A percentile compares a stretch with the other conserved stretches of the same genome.
phyloP scores from a whole-genome alignment of 169 alveolate species.

The Amoebophrya sp. region DNA sequence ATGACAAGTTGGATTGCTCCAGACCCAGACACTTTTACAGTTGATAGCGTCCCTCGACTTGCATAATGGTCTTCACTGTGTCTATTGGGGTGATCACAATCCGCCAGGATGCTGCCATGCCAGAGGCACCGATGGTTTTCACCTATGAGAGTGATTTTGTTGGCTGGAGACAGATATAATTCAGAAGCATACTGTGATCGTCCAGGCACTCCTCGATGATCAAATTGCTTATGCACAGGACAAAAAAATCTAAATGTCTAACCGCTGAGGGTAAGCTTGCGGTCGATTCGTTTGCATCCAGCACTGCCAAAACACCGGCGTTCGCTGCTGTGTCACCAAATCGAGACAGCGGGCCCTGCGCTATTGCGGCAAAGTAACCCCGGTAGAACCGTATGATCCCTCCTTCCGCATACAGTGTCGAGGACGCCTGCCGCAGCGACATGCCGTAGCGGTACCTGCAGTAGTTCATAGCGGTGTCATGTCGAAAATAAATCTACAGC shows the following conservation, averaged over 20 bases:
- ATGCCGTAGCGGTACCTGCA: conserved; percentile 49
- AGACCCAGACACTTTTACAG: no score
- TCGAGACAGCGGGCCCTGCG: conserved; percentile 64
- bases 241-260: no score
- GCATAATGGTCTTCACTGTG: conserved; percentile 57
- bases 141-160: no score
- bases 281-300: conserved; percentile 33
- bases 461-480: neutral
- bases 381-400: conserved; percentile 65
- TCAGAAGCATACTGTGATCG: no score
- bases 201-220: no score
- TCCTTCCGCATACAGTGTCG: conserved; percentile 56
- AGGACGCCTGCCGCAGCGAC: conserved; percentile 50
- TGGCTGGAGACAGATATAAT: no score
- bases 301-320: conserved; percentile 53
- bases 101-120: conserved; percentile 60
- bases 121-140: conserved; percentile 60
- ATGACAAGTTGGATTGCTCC: no score
- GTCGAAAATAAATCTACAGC: no score
- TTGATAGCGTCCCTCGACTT: conserved; percentile 70
- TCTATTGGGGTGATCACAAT: conserved; percentile 62
- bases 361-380: conserved; percentile 62
- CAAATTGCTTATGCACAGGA: no score
- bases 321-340: conserved; percentile 72
- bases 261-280: neutral